phyloP scores from a whole-genome alignment of 768 basidiomycete genomes.

The Cystobasidium ongulense region DNA sequence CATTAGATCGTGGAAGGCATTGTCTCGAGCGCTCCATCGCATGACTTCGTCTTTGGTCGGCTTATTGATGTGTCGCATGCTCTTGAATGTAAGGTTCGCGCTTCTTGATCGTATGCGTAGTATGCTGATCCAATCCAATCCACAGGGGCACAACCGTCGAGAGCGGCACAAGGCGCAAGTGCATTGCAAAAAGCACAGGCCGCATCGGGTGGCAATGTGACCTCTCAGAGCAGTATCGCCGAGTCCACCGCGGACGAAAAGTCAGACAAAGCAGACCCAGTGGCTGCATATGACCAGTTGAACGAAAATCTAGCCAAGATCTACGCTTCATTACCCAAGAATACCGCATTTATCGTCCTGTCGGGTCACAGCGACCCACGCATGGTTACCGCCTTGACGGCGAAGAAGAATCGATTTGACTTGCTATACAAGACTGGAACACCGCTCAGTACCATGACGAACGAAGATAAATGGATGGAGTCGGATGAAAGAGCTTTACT shows the following conservation, averaged over 20 bases:
- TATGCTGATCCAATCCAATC: neutral
- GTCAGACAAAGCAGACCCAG: constrained; percentile 27
- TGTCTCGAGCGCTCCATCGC: constrained; percentile 53
- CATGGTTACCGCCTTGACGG: constrained; percentile 63
- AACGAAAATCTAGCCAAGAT: constrained; percentile 58
- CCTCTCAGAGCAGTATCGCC: neutral
- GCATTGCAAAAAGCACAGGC: constrained; percentile 51
- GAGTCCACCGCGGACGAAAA: neutral
- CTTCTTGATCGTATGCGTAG: neutral
- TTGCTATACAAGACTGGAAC: constrained; percentile 49
- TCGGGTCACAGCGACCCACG: constrained; percentile 85
- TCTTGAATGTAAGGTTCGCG: constrained; percentile 59
- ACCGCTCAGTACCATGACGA: constrained; percentile 48
- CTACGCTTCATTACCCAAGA: constrained; percentile 62
- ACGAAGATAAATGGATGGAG: constrained; percentile 63
- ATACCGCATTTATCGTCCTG: constrained; percentile 74
- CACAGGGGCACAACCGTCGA: constrained; percentile 38
- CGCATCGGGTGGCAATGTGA: neutral
- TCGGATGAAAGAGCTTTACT: constrained; percentile 71
- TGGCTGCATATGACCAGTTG: constrained; percentile 46
- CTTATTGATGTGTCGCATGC: constrained; percentile 72
- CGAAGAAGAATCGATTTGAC: constrained; percentile 66
- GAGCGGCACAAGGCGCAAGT: constrained; percentile 38
- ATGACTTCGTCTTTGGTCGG: constrained; percentile 76
- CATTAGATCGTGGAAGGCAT: constrained; percentile 58